Percentiles rank a stretch among this genome's conserved stretches.
Conservation (phyloP, 202 grass and related monocot genomes). For the Setaria viridis region DNA sequence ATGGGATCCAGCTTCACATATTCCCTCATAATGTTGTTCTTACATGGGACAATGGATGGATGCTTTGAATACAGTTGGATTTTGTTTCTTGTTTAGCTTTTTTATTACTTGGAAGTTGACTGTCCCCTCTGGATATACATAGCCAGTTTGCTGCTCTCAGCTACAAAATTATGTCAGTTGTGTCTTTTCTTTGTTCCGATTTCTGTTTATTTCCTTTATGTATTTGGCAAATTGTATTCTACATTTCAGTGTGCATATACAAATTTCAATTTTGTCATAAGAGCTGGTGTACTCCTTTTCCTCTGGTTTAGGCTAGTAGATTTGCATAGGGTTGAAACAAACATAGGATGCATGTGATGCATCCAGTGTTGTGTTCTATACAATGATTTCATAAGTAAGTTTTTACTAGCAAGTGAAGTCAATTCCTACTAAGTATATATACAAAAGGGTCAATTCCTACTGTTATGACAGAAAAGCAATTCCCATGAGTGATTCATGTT, state of each 20-base stretch:
- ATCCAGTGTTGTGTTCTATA: not conserved
- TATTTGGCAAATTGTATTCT: not conserved
- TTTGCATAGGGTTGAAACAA: not conserved
- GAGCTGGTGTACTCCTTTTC: not conserved
- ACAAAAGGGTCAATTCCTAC: not conserved
- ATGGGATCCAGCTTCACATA: constrained; percentile 3
- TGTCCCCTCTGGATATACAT: not conserved
- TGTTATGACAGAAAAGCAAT: not conserved
- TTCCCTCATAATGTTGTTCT: not conserved
- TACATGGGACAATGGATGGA: not conserved
- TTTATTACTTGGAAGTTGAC: not conserved
- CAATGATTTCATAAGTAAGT: not conserved
- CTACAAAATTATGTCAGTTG: not conserved
- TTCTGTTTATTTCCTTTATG: not conserved
- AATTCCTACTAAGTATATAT: not conserved
- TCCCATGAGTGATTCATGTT: not conserved
- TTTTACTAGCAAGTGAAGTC: not conserved
- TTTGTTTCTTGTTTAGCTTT: constrained; percentile 15
- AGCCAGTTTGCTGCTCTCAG: not conserved
- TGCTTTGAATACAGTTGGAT: not conserved
- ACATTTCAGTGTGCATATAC: not conserved
- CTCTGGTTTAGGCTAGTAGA: not conserved
- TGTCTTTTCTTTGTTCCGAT: not conserved
- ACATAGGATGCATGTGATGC: not conserved
- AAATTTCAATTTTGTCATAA: not conserved